Evolutionary conservation across 768 basidiomycete genomes (phyloP).

Genomic region (Rhizopogon salebrosus): DNA sequence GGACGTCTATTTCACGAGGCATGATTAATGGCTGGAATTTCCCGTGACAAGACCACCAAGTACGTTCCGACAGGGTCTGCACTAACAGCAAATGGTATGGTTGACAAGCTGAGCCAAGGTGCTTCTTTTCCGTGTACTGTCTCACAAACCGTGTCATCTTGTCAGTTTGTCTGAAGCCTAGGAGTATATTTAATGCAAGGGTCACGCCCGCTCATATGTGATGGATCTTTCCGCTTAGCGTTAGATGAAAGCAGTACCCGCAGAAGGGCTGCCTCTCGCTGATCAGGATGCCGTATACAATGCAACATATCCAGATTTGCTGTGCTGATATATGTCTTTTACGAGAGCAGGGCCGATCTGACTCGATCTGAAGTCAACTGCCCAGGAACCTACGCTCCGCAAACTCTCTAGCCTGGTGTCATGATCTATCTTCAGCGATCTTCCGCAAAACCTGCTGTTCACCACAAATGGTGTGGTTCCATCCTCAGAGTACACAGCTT

Average conservation of each 20-base stretch:
- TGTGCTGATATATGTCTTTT: slow-evolving; percentile 28
- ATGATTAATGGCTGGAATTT: slow-evolving; percentile 4
- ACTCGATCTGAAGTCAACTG: slow-evolving; percentile 32
- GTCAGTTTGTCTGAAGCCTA: slow-evolving; percentile 16
- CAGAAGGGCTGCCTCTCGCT: slow-evolving; percentile 10
- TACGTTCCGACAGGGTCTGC: neutral
- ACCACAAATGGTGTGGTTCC: slow-evolving; percentile 8
- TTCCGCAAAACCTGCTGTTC: slow-evolving; percentile 4
- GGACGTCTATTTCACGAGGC: neutral
- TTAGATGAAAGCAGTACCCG: slow-evolving; percentile 30
- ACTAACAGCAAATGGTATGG: slow-evolving; percentile 1
- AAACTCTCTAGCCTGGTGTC: slow-evolving; percentile 19
- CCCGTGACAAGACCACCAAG: neutral
- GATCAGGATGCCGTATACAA: slow-evolving; percentile 31
- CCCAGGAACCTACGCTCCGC: slow-evolving; percentile 23
- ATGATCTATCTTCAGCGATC: slow-evolving; percentile 4
- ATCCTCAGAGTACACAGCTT: slow-evolving; percentile 15
- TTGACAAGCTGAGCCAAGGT: neutral
- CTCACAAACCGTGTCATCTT: slow-evolving; percentile 10
- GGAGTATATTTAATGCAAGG: slow-evolving; percentile 3
- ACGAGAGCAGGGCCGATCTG: slow-evolving; percentile 33
- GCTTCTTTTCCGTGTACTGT: neutral
- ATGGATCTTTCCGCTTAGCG: slow-evolving; percentile 30
- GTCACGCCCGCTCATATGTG: slow-evolving; percentile 13
- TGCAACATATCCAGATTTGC: slow-evolving; percentile 30